Conservation (phyloP, 768 basidiomycete genomes). For the Lentinula sp. region DNA sequence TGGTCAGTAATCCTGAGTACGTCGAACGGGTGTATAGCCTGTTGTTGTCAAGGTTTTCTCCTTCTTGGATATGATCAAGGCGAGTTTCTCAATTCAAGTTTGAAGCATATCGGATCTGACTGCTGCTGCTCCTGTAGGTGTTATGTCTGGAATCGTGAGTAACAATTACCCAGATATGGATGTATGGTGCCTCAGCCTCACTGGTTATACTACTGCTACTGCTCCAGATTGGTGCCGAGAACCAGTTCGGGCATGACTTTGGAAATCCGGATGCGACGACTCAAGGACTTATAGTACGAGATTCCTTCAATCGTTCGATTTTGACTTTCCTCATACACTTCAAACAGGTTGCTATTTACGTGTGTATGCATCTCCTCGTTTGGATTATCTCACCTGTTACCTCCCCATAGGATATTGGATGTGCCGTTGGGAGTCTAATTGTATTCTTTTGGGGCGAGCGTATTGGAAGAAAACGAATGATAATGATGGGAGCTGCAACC, state of each 20-base stretch:
- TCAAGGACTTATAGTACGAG: slow-evolving; percentile 31
- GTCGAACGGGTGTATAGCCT: slow-evolving; percentile 17
- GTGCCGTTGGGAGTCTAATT: slow-evolving; percentile 28
- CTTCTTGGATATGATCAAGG: slow-evolving; percentile 31
- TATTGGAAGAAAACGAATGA: slow-evolving; percentile 31
- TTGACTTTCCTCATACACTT: neutral
- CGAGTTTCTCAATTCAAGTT: neutral
- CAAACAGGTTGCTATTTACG: slow-evolving; percentile 26
- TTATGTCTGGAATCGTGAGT: slow-evolving; percentile 34
- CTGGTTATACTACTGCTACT: neutral
- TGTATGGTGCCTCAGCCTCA: neutral
- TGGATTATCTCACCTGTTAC: neutral
- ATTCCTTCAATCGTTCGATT: neutral
- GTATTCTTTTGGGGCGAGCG: slow-evolving; percentile 32
- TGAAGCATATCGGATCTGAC: neutral
- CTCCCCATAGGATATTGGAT: slow-evolving; percentile 28
- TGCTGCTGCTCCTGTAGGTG: slow-evolving; percentile 9
- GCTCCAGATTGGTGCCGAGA: slow-evolving; percentile 31
- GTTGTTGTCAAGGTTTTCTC: slow-evolving; percentile 34
- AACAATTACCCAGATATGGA: too few relatives aligned
- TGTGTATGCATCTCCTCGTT: slow-evolving; percentile 8
- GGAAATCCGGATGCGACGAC: slow-evolving; percentile 27
- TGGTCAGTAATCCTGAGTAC: neutral
- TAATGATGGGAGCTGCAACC: slow-evolving; percentile 27
- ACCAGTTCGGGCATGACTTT: slow-evolving; percentile 33